phyloP scores from a whole-genome alignment of 2,329 filamentous ascomycete genomes.

The Alternaria viburni region DNA sequence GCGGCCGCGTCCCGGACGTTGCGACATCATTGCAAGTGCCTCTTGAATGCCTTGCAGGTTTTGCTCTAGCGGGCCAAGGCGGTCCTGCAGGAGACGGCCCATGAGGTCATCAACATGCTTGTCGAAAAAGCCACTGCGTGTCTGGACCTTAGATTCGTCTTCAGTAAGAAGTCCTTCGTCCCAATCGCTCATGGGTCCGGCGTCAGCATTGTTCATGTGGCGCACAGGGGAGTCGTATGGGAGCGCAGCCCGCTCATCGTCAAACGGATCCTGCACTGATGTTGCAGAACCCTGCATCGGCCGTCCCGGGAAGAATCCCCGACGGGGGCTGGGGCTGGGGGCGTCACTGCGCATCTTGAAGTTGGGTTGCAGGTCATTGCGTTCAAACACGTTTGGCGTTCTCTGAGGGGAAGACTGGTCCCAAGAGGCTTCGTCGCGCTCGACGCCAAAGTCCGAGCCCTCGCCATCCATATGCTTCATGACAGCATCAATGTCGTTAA shows the following conservation, averaged over 20 bases:
- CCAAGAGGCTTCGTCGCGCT: slow-evolving; percentile 62
- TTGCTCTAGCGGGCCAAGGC: slow-evolving; percentile 81
- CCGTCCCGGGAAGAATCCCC: slow-evolving; percentile 46
- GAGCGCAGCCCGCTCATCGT: slow-evolving; percentile 66
- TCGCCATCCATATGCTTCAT: slow-evolving; percentile 83
- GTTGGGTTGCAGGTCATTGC: slow-evolving; percentile 39
- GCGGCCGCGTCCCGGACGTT: slow-evolving; percentile 58
- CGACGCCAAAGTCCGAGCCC: slow-evolving; percentile 76
- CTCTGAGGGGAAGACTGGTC: slow-evolving; percentile 42
- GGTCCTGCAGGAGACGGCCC: slow-evolving; percentile 74
- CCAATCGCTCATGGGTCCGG: slow-evolving; percentile 85
- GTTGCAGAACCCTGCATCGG: slow-evolving; percentile 43
- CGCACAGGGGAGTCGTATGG: slow-evolving; percentile 65
- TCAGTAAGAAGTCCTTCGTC: slow-evolving; percentile 82
- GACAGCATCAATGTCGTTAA: slow-evolving; percentile 88
- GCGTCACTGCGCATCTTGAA: slow-evolving; percentile 68
- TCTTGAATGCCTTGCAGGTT: slow-evolving; percentile 78
- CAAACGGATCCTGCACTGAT: slow-evolving; percentile 61
- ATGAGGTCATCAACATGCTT: slow-evolving; percentile 87
- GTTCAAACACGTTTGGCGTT: slow-evolving; percentile 43
- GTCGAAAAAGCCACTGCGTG: slow-evolving; percentile 87
- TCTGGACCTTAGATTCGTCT: slow-evolving; percentile 76
- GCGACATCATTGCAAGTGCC: slow-evolving; percentile 65
- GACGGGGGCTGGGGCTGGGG: slow-evolving; percentile 73
- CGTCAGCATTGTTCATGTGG: slow-evolving; percentile 67